phyloP scores from a whole-genome alignment of 2,329 filamentous ascomycete species.

The Mollisiaceae sp. region DNA sequence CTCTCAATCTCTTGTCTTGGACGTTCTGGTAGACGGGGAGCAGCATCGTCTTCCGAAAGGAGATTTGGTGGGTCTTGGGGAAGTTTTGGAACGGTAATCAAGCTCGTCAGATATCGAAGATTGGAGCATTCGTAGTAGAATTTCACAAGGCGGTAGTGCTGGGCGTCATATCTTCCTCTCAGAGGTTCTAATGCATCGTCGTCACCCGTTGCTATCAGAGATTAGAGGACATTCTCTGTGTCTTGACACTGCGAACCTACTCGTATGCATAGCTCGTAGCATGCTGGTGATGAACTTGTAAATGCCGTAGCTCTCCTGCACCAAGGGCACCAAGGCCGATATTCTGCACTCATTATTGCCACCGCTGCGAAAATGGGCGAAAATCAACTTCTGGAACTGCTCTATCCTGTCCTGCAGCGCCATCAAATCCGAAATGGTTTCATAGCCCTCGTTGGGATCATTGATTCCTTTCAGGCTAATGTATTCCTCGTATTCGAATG shows the following conservation, averaged over 20 bases:
- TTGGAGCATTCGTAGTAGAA: slow-evolving; percentile 99
- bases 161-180: slow-evolving; percentile 87
- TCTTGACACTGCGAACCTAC: slow-evolving; percentile 54
- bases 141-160: slow-evolving; percentile 94
- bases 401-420: slow-evolving; percentile 97
- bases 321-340: slow-evolving; percentile 87
- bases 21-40: slow-evolving; percentile 80
- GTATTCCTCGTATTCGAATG: slow-evolving; percentile 99
- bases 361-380: slow-evolving; percentile 90
- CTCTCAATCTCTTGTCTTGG: slow-evolving; percentile 76
- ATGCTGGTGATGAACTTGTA: slow-evolving; percentile 99
- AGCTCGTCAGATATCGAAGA: slow-evolving; percentile 90
- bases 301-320: slow-evolving; percentile 98
- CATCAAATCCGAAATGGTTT: slow-evolving; percentile 97
- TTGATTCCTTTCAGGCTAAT: slow-evolving; percentile 98
- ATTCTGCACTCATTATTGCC: slow-evolving; percentile 97
- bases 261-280: slow-evolving; percentile 96
- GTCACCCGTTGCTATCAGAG: slow-evolving; percentile 76
- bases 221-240: slow-evolving; percentile 14
- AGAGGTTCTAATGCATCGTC: slow-evolving; percentile 90
- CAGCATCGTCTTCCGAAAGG: slow-evolving; percentile 81
- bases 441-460: slow-evolving; percentile 96
- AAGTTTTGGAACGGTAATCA: slow-evolving; percentile 95
- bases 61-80: slow-evolving; percentile 93
- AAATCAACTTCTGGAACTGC: slow-evolving; percentile 97